Evolutionary conservation across 495 filamentous ascomycete genomes (phyloP).

Genomic region (Filosporella fistucella): DNA sequence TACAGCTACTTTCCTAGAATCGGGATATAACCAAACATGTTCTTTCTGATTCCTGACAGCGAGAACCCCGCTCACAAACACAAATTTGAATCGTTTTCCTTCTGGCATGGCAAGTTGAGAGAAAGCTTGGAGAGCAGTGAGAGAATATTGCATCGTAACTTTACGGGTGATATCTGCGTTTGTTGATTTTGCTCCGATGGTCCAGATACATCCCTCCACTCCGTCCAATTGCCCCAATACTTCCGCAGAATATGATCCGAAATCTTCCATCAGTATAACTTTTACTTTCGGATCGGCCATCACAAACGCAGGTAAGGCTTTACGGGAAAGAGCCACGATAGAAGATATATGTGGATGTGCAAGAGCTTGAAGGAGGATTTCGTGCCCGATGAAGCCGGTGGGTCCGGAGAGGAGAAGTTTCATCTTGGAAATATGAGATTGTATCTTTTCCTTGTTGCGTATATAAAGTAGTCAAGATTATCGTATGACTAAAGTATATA

Average conservation of each 20-base stretch:
- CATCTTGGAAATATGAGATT: no score
- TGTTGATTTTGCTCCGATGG: constrained; percentile 37
- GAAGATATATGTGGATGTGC: constrained; percentile 32
- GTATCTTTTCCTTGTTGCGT: no score
- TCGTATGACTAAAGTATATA: no score
- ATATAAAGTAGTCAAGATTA: no score
- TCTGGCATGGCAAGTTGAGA: constrained; percentile 9
- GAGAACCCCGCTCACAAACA: constrained; percentile 41
- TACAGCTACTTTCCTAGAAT: constrained; percentile 18
- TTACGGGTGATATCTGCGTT: constrained; percentile 30
- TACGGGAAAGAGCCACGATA: constrained; percentile 37
- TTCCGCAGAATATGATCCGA: constrained; percentile 34
- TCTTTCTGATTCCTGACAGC: constrained; percentile 31
- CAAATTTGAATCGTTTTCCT: constrained; percentile 34
- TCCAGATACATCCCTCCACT: constrained; percentile 52
- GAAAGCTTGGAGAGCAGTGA: constrained; percentile 35
- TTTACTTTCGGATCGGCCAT: constrained; percentile 32
- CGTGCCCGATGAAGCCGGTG: constrained; percentile 40
- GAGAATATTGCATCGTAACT: constrained; percentile 38
- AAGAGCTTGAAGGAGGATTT: constrained; percentile 40
- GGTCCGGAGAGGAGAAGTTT: constrained; percentile 49
- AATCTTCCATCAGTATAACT: constrained; percentile 35
- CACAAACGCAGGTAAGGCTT: constrained; percentile 24
- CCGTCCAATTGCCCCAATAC: constrained; percentile 35
- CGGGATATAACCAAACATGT: constrained; percentile 19